These are phyloP conservation scores for Geoglossum glabrum DNA, from an alignment of 495 filamentous ascomycete species.

Conservation along the genomic window DNA sequence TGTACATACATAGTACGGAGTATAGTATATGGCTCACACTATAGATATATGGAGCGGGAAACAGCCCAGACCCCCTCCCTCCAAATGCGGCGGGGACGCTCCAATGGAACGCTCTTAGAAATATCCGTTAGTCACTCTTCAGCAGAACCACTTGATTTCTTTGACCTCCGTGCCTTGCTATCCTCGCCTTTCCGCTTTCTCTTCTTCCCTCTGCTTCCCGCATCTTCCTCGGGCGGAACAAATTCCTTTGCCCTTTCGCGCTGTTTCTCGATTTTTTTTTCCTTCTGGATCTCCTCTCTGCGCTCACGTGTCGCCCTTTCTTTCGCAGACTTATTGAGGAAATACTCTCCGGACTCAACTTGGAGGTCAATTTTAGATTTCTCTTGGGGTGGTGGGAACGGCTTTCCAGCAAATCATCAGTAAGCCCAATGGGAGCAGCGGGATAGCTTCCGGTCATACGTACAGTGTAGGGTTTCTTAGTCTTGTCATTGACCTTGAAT, in stretches of 20 bases:
- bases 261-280: conserved; percentile 78
- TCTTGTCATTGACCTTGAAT: conserved; percentile 76
- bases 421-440: neutral
- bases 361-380: conserved; percentile 97
- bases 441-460: neutral
- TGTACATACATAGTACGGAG: neutral
- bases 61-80: neutral
- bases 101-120: neutral
- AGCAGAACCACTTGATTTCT: neutral
- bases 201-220: neutral
- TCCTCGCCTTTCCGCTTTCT: neutral
- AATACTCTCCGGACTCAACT: conserved; percentile 96
- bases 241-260: conserved; percentile 68
- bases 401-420: conserved; percentile 11
- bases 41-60: neutral
- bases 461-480: conserved; percentile 75
- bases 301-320: conserved; percentile 62
- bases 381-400: conserved; percentile 49
- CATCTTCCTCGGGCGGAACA: conserved; percentile 57
- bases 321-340: conserved; percentile 78
- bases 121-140: neutral
- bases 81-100: neutral
- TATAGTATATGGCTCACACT: neutral
- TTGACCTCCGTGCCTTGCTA: neutral
- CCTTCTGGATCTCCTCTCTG: conserved; percentile 56